phyloP scores from a whole-genome alignment of 2,329 filamentous ascomycete genomes.

The Aspergillus hiratsukae region DNA sequence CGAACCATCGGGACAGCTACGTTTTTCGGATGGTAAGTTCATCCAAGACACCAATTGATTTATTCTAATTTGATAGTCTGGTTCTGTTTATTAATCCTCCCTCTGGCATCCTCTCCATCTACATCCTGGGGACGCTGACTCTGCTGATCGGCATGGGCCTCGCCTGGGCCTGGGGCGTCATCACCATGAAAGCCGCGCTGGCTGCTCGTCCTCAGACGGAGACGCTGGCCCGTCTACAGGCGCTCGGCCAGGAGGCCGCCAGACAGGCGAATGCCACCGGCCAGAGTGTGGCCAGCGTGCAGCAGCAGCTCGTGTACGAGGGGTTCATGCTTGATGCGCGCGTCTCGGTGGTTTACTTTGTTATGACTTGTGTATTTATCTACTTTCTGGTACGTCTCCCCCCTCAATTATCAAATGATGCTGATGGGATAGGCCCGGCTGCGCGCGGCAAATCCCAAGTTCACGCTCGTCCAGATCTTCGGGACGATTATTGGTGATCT shows the following conservation, averaged over 20 bases:
- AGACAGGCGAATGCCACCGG: slow-evolving; percentile 33
- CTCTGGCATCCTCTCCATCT: slow-evolving; percentile 42
- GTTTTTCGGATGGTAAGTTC: slow-evolving; percentile 39
- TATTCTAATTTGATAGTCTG: slow-evolving; percentile 10
- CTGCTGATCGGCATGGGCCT: slow-evolving; percentile 45
- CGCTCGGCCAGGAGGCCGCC: slow-evolving; percentile 29
- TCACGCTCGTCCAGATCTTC: slow-evolving; percentile 45
- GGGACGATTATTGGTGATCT: slow-evolving; percentile 45
- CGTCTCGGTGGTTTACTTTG: slow-evolving; percentile 33
- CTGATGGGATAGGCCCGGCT: too few species aligned
- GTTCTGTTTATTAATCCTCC: slow-evolving; percentile 46
- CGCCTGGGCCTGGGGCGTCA: slow-evolving; percentile 47
- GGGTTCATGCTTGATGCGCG: slow-evolving; percentile 47
- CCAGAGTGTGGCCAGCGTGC: slow-evolving; percentile 21
- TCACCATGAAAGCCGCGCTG: slow-evolving; percentile 46
- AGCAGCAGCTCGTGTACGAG: slow-evolving; percentile 36
- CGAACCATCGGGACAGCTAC: slow-evolving; percentile 40
- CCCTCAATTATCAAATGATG: too few species aligned
- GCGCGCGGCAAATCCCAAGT: slow-evolving; percentile 43
- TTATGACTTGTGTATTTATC: slow-evolving; percentile 42
- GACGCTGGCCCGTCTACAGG: slow-evolving; percentile 29
- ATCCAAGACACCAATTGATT: neutral
- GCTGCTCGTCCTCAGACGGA: slow-evolving; percentile 38
- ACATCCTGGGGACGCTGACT: slow-evolving; percentile 40
- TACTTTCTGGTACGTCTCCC: slow-evolving; percentile 30